A percentile compares a stretch with the other conserved stretches of the same genome.
These are phyloP conservation scores for Penicillium brasilianum DNA, from an alignment of 2,329 filamentous ascomycete genomes.

Conservation along the genomic window DNA sequence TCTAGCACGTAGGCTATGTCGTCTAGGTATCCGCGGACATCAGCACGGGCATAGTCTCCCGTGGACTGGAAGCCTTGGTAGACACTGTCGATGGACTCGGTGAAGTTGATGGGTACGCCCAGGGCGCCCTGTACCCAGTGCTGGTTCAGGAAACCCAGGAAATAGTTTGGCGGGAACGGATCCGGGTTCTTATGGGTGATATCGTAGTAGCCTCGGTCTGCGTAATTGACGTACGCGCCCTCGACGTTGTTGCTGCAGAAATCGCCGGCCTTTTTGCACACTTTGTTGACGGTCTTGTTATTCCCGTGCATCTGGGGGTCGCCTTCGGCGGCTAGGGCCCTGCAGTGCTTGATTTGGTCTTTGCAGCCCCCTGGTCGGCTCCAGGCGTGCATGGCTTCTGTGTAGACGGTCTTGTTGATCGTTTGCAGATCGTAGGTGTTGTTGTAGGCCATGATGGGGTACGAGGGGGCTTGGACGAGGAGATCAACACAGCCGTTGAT, in stretches of 20 bases:
- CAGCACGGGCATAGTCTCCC: slow-evolving; percentile 56
- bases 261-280: slow-evolving; percentile 52
- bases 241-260: slow-evolving; percentile 55
- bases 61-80: slow-evolving; percentile 52
- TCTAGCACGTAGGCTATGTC: slow-evolving; percentile 58
- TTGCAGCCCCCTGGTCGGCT: slow-evolving; percentile 57
- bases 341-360: slow-evolving; percentile 60
- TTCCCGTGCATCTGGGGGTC: slow-evolving; percentile 57
- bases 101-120: slow-evolving; percentile 66
- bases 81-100: slow-evolving; percentile 52
- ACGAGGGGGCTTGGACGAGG: slow-evolving; percentile 54
- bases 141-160: slow-evolving; percentile 62
- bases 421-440: slow-evolving; percentile 64
- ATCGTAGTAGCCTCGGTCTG: slow-evolving; percentile 62
- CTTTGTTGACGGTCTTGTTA: slow-evolving; percentile 52
- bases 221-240: slow-evolving; percentile 48
- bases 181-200: slow-evolving; percentile 58
- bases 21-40: slow-evolving; percentile 46
- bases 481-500: slow-evolving; percentile 63
- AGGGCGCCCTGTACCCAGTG: slow-evolving; percentile 62
- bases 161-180: slow-evolving; percentile 60
- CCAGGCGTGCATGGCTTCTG: slow-evolving; percentile 52
- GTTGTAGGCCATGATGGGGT: slow-evolving; percentile 60
- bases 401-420: slow-evolving; percentile 55
- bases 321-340: slow-evolving; percentile 50